Evolutionary conservation across 2,329 filamentous ascomycete species (phyloP), one percentile per base, ranked within the genome.

Genomic region (Colletotrichum australisinense): DNA sequence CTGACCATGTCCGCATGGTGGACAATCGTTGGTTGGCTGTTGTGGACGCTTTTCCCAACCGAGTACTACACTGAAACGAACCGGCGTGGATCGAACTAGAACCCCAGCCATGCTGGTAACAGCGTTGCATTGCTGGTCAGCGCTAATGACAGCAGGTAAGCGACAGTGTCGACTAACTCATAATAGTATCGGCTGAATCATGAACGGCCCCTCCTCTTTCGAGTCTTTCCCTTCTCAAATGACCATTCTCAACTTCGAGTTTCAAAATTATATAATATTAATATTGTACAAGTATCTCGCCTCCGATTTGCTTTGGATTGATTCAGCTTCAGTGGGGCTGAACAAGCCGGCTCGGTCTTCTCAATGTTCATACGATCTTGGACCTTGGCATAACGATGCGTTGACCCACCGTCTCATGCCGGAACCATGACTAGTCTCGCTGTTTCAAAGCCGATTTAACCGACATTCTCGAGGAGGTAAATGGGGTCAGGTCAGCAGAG

Each of bases 61-160:
- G n/a, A n/a, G n/a, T n/a, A n/a, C n/a, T n/a, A n/a, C n/a, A n/a
- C n/a, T n/a, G n/a, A n/a, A n/a, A n/a, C n/a, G n/a, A n/a, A n/a
- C 52, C 38, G 5, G 46, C 16, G 8, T 49, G 46, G 63, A 49
- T 60, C 14, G 35, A 49, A 24, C n/a, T 30, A 52, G 46, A 16
- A 19, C 63, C 53, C 22, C 16, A 35, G 42, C 16, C 60, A 38
- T n/a, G 28, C 4, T 22, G 32, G 2, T 8, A 22, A 16, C 12
- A 68, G 46, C 42, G 63, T 68, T 26, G 22, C 63, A 71, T 16
- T 28, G 14, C 28, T 22, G n/a, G 63, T 68, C 67, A 71, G 69
- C 63, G 26, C 63, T 71, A 71, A 64, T n/a, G 12, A 38, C 19
- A 16, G 16, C 28, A 16, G 35, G 6, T 52, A 3, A n/a, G n/a